Conservation (phyloP, 805 yeast genomes). For the Metschnikowia noctiluminum region DNA sequence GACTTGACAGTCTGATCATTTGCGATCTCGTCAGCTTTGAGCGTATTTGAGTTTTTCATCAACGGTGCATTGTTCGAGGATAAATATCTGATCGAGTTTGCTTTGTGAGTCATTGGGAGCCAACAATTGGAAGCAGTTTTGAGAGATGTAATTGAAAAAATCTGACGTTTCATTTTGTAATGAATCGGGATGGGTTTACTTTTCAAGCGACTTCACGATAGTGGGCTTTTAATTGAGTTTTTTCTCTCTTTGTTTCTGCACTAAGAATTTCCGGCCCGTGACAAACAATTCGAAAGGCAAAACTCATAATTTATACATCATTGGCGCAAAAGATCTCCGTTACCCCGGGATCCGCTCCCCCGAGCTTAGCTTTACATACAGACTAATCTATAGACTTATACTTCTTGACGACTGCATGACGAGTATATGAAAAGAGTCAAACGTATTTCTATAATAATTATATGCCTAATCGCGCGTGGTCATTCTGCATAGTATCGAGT, state of each 20-base stretch:
- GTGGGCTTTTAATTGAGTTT: too few species aligned
- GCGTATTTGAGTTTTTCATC: too few species aligned
- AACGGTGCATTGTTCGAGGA: slow-evolving; percentile 31
- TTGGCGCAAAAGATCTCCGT: slow-evolving; percentile 2
- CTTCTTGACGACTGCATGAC: neutral
- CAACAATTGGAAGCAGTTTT: slow-evolving; percentile 44
- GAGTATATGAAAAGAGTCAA: neutral
- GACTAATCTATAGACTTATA: neutral
- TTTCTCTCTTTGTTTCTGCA: too few species aligned
- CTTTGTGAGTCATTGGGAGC: slow-evolving; percentile 22
- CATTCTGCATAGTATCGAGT: too few species aligned
- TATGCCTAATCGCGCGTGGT: too few species aligned
- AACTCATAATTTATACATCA: neutral
- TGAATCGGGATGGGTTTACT: too few species aligned
- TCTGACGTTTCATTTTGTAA: slow-evolving; percentile 24
- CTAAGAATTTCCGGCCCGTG: too few species aligned
- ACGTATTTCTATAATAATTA: too few species aligned
- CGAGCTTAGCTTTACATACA: slow-evolving; percentile 7
- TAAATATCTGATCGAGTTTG: slow-evolving; percentile 25
- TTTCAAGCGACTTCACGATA: neutral
- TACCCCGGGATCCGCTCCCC: slow-evolving; percentile 18
- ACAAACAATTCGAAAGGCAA: neutral
- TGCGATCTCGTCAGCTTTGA: neutral
- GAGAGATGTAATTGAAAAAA: slow-evolving; percentile 32
- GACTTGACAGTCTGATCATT: neutral